A percentile compares a stretch with the other conserved stretches of the same genome.
These are phyloP conservation scores for Kitagawia praeruptora DNA, from an alignment of 129 eudicot genomes.

Conservation along the genomic window DNA sequence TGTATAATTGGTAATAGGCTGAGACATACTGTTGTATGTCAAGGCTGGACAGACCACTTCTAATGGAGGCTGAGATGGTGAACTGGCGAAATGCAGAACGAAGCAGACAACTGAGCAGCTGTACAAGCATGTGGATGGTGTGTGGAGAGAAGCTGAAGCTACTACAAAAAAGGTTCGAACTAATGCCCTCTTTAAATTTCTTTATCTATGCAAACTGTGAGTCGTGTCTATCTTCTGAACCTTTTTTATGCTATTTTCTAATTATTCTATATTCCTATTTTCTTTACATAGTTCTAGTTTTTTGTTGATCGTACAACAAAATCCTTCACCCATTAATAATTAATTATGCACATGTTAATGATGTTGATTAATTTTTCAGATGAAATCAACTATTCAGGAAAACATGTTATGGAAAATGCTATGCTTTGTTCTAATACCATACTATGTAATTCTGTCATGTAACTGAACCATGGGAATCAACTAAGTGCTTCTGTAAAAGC, in stretches of 20 bases:
- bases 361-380: neutral
- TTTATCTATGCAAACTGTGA: neutral
- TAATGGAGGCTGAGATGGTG: slow-evolving; percentile 84
- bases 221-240: neutral
- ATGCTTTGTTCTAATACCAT: neutral
- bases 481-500: neutral
- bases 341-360: neutral
- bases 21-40: slow-evolving; percentile 99
- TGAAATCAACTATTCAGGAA: neutral
- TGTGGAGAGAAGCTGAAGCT: slow-evolving; percentile 92
- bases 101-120: slow-evolving; percentile 98
- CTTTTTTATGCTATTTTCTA: neutral
- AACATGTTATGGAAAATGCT: neutral
- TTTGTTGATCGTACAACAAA: neutral
- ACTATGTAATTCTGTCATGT: neutral
- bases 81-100: slow-evolving; percentile 89
- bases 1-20: slow-evolving; percentile 53
- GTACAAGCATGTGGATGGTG: slow-evolving; percentile 94
- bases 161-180: slow-evolving; percentile 67
- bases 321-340: neutral
- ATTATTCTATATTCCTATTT: neutral
- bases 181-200: neutral
- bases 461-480: neutral
- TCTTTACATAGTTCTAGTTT: neutral
- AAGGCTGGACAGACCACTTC: slow-evolving; percentile 89